Base-by-base conservation (phyloP, 805 yeast species). In the Ogataea corticis region DNA sequence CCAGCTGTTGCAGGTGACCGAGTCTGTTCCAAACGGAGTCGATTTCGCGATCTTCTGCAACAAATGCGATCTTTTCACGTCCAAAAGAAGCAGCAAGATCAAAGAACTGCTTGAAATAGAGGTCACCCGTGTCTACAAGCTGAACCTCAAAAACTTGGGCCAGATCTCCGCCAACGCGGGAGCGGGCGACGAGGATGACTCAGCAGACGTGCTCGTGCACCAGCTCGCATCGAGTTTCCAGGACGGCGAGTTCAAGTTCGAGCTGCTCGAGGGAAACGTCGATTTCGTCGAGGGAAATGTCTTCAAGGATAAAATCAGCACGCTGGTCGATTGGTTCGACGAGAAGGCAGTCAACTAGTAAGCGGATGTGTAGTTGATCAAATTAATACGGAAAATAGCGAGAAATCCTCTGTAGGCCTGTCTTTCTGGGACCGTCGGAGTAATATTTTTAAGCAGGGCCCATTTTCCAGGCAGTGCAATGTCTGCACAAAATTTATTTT, bases 51-150 rank as follows among this genome's bases (percentile, higher is more conserved):
- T 94, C 47, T 94, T 91, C 14, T 82, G 94, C 50, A 92, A 92
- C 69, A 92, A 92, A 63, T 76, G 78, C 41, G 98, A 94, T 56
- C 75, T 83, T 32, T 94, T 94, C 68, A 87, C 89, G 49, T 79
- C 95, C 13, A 77, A 88, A 55, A 92, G 94, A 16, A 72, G 82
- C 9, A 56, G 66, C 41, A 82, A 85, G 58, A 77, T 91, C 41
- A 75, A 70, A 53, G 71, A 72, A 19, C 62, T 80, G 33, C 64
- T 92, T 44, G 92, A 85, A 57, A 50, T 61, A 5, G 95, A 86
- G 59, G 75, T 90, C 52, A 76, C 78, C 36, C 72, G 73, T 37
- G 67, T 82, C 37, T 72, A 84, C 58, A 69, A 63, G 50, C 69
- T 77, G 51, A 75, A 68, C 54, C 68, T 74, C 49, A 71, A 71